Evolutionary conservation across 116 monocot genomes (phyloP), one percentile per base, ranked within the genome.

Genomic region (Thalassia testudinum): DNA sequence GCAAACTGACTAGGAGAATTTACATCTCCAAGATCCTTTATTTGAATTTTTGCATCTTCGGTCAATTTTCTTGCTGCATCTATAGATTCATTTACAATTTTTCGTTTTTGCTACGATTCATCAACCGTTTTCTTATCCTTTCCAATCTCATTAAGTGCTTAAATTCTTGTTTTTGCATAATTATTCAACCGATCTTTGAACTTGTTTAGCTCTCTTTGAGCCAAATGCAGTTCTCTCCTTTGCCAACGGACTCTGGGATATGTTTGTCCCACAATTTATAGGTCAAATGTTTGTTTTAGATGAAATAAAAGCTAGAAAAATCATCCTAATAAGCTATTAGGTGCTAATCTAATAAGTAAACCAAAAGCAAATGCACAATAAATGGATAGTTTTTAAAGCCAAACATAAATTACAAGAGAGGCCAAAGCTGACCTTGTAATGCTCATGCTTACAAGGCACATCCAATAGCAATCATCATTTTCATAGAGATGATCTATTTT

Each of bases 191-290:
- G 78, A 26, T 84, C 81, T 63, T 84, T 83, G 37, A 73, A 72
- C 56, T 69, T 90, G 22, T 73, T 76, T 53, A 90, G 57, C 63
- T 84, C 81, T 25, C 78, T 90, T 59, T 75, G 70, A 26, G 68
- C 77, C 55, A 90, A 50, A 54, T 75, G 84, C 38, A 84, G 78
- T 52, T 37, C 73, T 70, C 71, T 84, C 85, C 40, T 75, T 80
- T 24, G 68, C 74, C 26, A 77, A 73, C 49, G 62, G 48, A 56
- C 61, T 71, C 81, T 88, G 62, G 7, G 42, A 19, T 8, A 62
- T 5, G 30, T 34, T 34, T 5, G 30, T 52, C 37, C 51, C 30
- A 34, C 3, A 45, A 34, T 57, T 22, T 21, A 1, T 11, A 57
- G n/a, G n/a, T 24, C 24, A 50, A 22, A 34, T 30, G 4, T 8